phyloP scores from a whole-genome alignment of 2,329 filamentous ascomycete genomes.

The Diatrype stigma region DNA sequence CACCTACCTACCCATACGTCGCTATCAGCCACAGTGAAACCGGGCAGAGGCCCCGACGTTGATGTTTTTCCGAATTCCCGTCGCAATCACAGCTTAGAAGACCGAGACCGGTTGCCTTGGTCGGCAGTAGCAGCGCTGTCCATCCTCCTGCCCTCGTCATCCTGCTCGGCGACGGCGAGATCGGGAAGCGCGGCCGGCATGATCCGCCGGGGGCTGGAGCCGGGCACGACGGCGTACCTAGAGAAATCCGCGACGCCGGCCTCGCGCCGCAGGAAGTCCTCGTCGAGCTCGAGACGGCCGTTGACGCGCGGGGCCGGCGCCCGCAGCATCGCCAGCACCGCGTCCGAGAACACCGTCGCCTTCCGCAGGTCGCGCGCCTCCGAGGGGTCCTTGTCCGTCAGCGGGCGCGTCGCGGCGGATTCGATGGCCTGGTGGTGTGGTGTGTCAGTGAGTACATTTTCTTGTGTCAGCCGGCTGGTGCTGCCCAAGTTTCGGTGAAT shows the following conservation, averaged over 20 bases:
- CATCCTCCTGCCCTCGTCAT: conserved; percentile 69
- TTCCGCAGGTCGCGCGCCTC: conserved; percentile 60
- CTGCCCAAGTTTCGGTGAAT: no score
- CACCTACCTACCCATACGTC: no score
- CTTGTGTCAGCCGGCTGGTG: no score
- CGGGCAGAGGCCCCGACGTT: no score
- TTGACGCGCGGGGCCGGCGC: conserved; percentile 61
- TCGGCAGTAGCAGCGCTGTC: conserved; percentile 61
- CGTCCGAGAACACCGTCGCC: conserved; percentile 73
- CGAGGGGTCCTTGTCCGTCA: conserved; percentile 39
- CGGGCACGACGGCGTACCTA: conserved; percentile 58
- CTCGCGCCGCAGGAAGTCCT: conserved; percentile 70
- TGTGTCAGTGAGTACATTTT: no score
- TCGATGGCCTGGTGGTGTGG: conserved; percentile 53
- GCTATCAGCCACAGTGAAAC: no score
- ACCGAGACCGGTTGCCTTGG: conserved; percentile 23
- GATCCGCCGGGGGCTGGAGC: conserved; percentile 59
- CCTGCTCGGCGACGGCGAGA: conserved; percentile 70
- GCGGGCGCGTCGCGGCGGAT: conserved; percentile 65
- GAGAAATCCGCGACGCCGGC: conserved; percentile 66
- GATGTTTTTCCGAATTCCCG: no score
- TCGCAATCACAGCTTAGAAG: conserved; percentile 32
- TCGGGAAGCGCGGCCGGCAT: conserved; percentile 71
- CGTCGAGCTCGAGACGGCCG: conserved; percentile 69
- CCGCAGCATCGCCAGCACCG: conserved; percentile 66